Conservation (phyloP, 805 yeast genomes). For the Kodamaea laetipori region DNA sequence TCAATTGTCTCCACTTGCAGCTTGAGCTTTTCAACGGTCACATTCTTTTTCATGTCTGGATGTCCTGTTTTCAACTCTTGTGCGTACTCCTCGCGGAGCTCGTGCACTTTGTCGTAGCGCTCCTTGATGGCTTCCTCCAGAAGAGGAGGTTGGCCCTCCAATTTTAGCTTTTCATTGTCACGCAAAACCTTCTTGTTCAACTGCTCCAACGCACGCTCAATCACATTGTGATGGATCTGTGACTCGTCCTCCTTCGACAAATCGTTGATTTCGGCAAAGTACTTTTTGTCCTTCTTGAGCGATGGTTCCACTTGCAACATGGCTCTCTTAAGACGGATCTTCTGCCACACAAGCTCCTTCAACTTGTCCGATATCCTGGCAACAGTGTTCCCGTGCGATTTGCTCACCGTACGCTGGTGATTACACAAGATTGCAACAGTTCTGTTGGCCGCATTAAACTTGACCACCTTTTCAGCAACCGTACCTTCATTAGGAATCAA, state of each 20-base stretch:
- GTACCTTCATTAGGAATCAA: conserved; percentile 84
- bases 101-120: conserved; percentile 57
- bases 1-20: conserved; percentile 72
- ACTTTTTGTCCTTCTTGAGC: conserved; percentile 53
- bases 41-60: conserved; percentile 52
- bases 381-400: conserved; percentile 78
- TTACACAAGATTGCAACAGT: conserved; percentile 95
- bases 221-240: conserved; percentile 56
- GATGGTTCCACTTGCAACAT: conserved; percentile 64
- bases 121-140: conserved; percentile 60
- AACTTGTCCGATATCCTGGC: conserved; percentile 76
- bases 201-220: conserved; percentile 68
- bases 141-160: conserved; percentile 55
- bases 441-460: conserved; percentile 92
- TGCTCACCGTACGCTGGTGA: conserved; percentile 91
- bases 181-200: conserved; percentile 63
- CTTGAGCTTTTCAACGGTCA: conserved; percentile 69
- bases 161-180: conserved; percentile 73
- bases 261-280: conserved; percentile 68
- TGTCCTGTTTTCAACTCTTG: conserved; percentile 61
- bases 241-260: conserved; percentile 64
- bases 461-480: conserved; percentile 81
- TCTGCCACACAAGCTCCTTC: conserved; percentile 83
- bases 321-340: conserved; percentile 70
- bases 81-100: conserved; percentile 50